Percentiles rank a stretch among this genome's conserved stretches.
phyloP scores from a whole-genome alignment of 306 rosid genomes.

The Trifolium fragiferum region DNA sequence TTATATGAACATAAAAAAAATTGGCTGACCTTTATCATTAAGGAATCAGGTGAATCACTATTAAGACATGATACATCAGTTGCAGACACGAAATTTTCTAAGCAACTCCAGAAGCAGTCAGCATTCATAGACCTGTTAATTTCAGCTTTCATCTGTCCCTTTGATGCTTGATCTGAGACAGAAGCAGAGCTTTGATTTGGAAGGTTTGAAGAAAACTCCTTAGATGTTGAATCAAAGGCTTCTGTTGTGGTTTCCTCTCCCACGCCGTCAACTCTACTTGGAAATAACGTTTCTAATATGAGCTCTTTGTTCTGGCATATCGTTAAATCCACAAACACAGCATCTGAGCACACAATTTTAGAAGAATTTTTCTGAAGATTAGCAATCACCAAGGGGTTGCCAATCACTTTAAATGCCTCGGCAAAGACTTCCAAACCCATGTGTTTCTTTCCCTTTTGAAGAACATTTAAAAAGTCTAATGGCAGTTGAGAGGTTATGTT shows the following conservation, averaged over 20 bases:
- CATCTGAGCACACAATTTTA: slow-evolving; percentile 43
- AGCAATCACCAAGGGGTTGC: slow-evolving; percentile 59
- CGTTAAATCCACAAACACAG: slow-evolving; percentile 47
- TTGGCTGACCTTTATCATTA: slow-evolving; percentile 33
- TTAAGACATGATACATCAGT: background rate
- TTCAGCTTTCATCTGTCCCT: background rate
- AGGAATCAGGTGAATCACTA: no score
- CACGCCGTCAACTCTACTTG: slow-evolving; percentile 14
- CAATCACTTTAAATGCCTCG: slow-evolving; percentile 50
- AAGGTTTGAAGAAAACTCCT: background rate
- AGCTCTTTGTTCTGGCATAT: slow-evolving; percentile 30
- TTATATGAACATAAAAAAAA: background rate
- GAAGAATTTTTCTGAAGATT: slow-evolving; percentile 26
- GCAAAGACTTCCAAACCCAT: slow-evolving; percentile 45
- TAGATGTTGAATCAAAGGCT: slow-evolving; percentile 11
- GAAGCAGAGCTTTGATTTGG: background rate
- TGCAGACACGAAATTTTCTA: slow-evolving; percentile 5
- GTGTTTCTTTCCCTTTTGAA: slow-evolving; percentile 32
- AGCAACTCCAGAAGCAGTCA: slow-evolving; percentile 38
- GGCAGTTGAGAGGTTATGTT: slow-evolving; percentile 49
- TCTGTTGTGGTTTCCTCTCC: slow-evolving; percentile 10
- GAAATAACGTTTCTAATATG: slow-evolving; percentile 41
- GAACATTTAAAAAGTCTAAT: slow-evolving; percentile 30
- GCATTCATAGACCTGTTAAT: background rate
- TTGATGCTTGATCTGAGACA: background rate